phyloP scores from a whole-genome alignment of 2,329 filamentous ascomycete species.

The Chaetothyriales sp. region DNA sequence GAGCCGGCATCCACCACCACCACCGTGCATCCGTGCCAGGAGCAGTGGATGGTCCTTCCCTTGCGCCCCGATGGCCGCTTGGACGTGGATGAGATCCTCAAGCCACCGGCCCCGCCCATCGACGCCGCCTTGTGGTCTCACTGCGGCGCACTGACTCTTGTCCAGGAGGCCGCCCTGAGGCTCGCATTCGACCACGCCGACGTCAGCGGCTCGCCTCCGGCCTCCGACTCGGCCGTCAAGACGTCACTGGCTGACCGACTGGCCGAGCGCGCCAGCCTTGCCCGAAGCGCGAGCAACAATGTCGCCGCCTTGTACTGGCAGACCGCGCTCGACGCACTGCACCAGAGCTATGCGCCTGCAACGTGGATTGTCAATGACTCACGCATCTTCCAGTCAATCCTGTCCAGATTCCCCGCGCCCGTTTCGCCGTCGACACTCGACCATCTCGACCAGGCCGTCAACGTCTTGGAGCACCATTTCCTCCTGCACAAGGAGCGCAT shows the following conservation, averaged over 20 bases:
- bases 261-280: conserved; percentile 8
- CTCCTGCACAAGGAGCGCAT: background rate
- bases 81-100: background rate
- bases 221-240: background rate
- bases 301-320: conserved; percentile 8
- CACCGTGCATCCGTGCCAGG: conserved; percentile 14
- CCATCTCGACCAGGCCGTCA: background rate
- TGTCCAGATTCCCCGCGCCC: background rate
- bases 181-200: conserved; percentile 2
- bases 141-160: conserved; percentile 7
- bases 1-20: conserved; percentile 16
- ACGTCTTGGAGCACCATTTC: background rate
- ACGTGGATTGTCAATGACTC: background rate
- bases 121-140: background rate
- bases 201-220: background rate
- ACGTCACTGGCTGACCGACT: conserved; percentile 8
- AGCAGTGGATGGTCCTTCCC: conserved; percentile 12
- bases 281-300: conserved; percentile 8
- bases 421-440: background rate
- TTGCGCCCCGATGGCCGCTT: conserved; percentile 7
- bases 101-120: background rate
- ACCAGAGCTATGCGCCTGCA: background rate
- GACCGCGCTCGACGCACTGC: background rate
- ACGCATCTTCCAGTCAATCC: background rate
- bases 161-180: conserved; percentile 12